phyloP scores from a whole-genome alignment of 2,329 filamentous ascomycete genomes.

The Bimuria novae-zelandiae region DNA sequence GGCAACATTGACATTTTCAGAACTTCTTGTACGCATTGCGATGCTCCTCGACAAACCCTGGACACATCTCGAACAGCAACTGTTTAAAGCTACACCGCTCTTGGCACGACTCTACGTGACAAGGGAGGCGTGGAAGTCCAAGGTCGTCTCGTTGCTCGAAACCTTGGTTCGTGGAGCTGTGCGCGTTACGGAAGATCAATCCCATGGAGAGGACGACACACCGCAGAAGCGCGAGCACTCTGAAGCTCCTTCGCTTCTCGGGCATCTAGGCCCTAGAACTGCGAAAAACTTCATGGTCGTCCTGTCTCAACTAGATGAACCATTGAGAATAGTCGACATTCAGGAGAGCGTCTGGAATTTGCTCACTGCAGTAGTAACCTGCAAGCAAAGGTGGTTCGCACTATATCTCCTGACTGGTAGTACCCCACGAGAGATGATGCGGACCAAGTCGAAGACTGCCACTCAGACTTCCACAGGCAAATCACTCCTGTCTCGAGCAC shows the following conservation, averaged over 20 bases:
- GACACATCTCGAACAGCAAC: slow-evolving; percentile 71
- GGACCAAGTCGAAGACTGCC: slow-evolving; percentile 55
- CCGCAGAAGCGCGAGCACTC: slow-evolving; percentile 38
- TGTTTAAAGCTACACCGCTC: slow-evolving; percentile 80
- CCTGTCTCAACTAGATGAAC: slow-evolving; percentile 75
- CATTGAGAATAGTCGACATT: slow-evolving; percentile 68
- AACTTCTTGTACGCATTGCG: slow-evolving; percentile 71
- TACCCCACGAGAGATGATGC: slow-evolving; percentile 76
- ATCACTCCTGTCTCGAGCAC: slow-evolving; percentile 74
- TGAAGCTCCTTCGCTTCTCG: slow-evolving; percentile 91
- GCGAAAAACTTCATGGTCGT: slow-evolving; percentile 83
- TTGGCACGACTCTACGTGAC: slow-evolving; percentile 76
- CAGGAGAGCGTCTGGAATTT: slow-evolving; percentile 80
- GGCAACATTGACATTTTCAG: slow-evolving; percentile 68
- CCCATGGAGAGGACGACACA: slow-evolving; percentile 11
- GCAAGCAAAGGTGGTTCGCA: slow-evolving; percentile 94
- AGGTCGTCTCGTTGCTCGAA: slow-evolving; percentile 72
- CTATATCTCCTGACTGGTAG: slow-evolving; percentile 89
- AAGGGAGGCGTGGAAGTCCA: slow-evolving; percentile 67
- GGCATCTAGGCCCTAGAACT: slow-evolving; percentile 80
- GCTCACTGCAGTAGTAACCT: slow-evolving; percentile 82
- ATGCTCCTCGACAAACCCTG: slow-evolving; percentile 66
- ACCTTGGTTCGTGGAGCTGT: slow-evolving; percentile 73
- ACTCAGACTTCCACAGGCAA: slow-evolving; percentile 51
- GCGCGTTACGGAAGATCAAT: slow-evolving; percentile 52